phyloP scores from a whole-genome alignment of 2,329 filamentous ascomycete species.

The Apiospora marii region DNA sequence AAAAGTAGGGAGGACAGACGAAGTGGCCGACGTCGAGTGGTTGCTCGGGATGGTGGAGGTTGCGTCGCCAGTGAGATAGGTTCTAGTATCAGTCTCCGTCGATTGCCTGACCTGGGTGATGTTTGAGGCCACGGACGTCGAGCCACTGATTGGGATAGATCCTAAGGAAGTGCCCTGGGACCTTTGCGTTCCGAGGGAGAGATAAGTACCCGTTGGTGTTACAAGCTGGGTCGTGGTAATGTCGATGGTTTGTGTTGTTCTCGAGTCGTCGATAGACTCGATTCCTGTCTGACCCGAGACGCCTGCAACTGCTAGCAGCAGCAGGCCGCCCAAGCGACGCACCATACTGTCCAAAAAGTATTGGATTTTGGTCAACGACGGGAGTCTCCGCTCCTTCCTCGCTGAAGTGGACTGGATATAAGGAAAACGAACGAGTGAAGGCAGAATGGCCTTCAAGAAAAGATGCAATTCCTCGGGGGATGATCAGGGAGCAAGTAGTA shows the following conservation, averaged over 20 bases:
- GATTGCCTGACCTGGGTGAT: constrained; percentile 36
- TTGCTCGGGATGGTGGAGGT: constrained; percentile 50
- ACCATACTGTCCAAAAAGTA: constrained; percentile 31
- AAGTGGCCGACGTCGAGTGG: constrained; percentile 49
- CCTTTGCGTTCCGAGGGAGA: constrained; percentile 51
- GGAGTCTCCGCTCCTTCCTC: neutral
- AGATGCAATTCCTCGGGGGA: neutral
- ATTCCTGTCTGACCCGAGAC: constrained; percentile 44
- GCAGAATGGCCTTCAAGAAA: neutral
- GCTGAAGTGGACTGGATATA: neutral
- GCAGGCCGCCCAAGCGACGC: constrained; percentile 32
- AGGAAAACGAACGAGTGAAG: neutral
- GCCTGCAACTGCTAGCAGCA: constrained; percentile 35
- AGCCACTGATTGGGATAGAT: constrained; percentile 37
- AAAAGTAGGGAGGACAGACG: constrained; percentile 51
- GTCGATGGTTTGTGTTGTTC: constrained; percentile 46
- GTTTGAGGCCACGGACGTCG: constrained; percentile 42
- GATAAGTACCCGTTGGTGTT: constrained; percentile 55
- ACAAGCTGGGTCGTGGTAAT: constrained; percentile 42
- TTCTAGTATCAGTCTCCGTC: constrained; percentile 38
- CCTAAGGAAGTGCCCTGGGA: constrained; percentile 45
- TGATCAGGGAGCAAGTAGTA: constrained; percentile 8
- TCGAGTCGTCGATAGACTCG: constrained; percentile 39
- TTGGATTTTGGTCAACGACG: neutral
- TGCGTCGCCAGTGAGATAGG: constrained; percentile 56